Evolutionary conservation across 805 yeast genomes (phyloP).

Genomic region (Ogataea saltuana): DNA sequence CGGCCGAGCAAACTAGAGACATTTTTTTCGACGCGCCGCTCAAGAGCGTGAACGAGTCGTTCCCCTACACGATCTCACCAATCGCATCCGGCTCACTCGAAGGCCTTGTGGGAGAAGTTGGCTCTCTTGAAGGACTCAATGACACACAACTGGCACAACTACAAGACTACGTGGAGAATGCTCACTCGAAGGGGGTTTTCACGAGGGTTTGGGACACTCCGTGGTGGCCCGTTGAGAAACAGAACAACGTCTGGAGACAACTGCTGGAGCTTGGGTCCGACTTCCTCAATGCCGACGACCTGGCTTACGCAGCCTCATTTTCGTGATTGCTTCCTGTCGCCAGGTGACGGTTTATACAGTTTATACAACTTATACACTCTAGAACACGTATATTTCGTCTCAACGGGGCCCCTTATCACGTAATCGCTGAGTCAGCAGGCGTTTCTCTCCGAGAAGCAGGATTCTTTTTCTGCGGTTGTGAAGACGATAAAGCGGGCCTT

Average conservation of each 20-base stretch:
- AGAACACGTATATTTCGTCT: too few relatives aligned
- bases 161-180: conserved; percentile 35
- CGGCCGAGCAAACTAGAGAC: conserved; percentile 31
- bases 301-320: conserved; percentile 33
- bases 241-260: conserved; percentile 51
- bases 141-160: conserved; percentile 35
- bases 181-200: conserved; percentile 52
- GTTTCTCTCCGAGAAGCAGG: background rate
- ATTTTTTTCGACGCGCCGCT: conserved; percentile 58
- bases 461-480: too few relatives aligned
- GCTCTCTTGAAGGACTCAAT: conserved; percentile 34
- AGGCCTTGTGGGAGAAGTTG: conserved; percentile 27
- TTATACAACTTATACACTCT: background rate
- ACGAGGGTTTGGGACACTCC: conserved; percentile 76
- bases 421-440: background rate
- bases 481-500: too few relatives aligned
- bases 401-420: background rate
- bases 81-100: conserved; percentile 38
- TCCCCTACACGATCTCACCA: conserved; percentile 30
- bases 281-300: conserved; percentile 62
- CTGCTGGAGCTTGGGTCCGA: conserved; percentile 52
- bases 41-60: conserved; percentile 25
- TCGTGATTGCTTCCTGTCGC: too few relatives aligned
- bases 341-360: background rate
- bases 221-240: conserved; percentile 55